These are phyloP conservation scores for Collybia mongolica DNA, from an alignment of 768 basidiomycete genomes.

Conservation along the genomic window DNA sequence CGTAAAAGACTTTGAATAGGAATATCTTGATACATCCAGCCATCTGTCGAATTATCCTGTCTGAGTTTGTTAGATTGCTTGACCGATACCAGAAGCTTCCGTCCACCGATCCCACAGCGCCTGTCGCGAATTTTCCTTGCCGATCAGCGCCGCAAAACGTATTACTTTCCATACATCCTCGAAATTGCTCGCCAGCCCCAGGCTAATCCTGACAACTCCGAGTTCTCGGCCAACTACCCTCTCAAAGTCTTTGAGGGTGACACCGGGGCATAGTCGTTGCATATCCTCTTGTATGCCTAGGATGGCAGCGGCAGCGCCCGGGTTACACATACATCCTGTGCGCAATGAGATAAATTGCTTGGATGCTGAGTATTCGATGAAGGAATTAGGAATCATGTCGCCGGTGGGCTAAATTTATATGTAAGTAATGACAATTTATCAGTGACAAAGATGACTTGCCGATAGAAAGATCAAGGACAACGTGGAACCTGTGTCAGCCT, in stretches of 20 bases:
- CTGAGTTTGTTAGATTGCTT: constrained; percentile 17
- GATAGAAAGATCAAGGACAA: constrained; percentile 62
- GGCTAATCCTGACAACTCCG: constrained; percentile 73
- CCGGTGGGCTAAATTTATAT: constrained; percentile 51
- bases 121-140: constrained; percentile 31
- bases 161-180: constrained; percentile 66
- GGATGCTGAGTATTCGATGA: constrained; percentile 70
- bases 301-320: constrained; percentile 75
- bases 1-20: constrained; percentile 5
- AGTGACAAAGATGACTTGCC: constrained; percentile 37
- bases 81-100: constrained; percentile 20
- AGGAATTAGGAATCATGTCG: constrained; percentile 67
- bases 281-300: constrained; percentile 67
- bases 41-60: constrained; percentile 6
- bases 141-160: constrained; percentile 46
- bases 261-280: constrained; percentile 55
- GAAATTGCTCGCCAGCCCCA: constrained; percentile 80
- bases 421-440: constrained; percentile 3
- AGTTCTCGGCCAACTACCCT: constrained; percentile 60
- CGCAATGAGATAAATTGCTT: constrained; percentile 68
- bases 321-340: constrained; percentile 88
- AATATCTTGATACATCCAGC: constrained; percentile 8
- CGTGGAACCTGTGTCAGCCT: constrained; percentile 63
- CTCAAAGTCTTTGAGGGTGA: constrained; percentile 64
- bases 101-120: constrained; percentile 40